Evolutionary conservation across 176 grass and related monocot genomes (phyloP), one percentile per base, ranked within the genome.

Genomic region (Eragrostis curvula): DNA sequence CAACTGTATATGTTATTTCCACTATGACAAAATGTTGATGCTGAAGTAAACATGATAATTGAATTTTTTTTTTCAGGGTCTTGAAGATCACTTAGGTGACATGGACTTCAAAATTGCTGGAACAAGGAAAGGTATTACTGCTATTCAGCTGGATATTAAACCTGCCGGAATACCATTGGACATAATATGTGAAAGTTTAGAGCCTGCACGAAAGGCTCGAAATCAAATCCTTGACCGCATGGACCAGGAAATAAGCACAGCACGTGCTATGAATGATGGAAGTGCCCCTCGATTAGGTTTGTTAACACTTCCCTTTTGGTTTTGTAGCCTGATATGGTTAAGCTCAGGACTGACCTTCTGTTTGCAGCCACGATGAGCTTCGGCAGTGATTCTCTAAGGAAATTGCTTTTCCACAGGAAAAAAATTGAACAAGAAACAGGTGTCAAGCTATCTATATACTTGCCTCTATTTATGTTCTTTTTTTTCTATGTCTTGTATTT

Each of bases 41-140:
- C 56, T 81, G 42, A 85, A 72, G 16, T 53, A 29, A 75, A 47
- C 20, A 85, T 50, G 40, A 39, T 50, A 28, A 49, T 66, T 39
- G n/a, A 61, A n/a, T n/a, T n/a, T n/a, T 77, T 43, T 72, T 84
- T 81, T 77, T 48, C 79, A 98, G 96, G 96, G 96, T 57, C 90
- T 98, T 81, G 96, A 98, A 79, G 96, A 98, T 90, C 96, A 98
- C 63, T 71, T 93, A 24, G 96, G 96, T 65, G 96, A 98, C 45
- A 98, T 98, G 96, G 96, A 98, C 75, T 98, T 98, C 80, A 98
- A 98, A 91, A 98, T 98, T 88, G 90, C 96, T 16, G 96, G 96
- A 85, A 98, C 96, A 72, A 93, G 93, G 67, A 91, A 82, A 82
- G 96, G 96, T 69, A 90, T 98, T 80, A 98, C 96, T 70, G 96